These are phyloP conservation scores for Trichocomaceae sp. DNA, from an alignment of 2,329 filamentous ascomycete genomes.

Conservation along the genomic window DNA sequence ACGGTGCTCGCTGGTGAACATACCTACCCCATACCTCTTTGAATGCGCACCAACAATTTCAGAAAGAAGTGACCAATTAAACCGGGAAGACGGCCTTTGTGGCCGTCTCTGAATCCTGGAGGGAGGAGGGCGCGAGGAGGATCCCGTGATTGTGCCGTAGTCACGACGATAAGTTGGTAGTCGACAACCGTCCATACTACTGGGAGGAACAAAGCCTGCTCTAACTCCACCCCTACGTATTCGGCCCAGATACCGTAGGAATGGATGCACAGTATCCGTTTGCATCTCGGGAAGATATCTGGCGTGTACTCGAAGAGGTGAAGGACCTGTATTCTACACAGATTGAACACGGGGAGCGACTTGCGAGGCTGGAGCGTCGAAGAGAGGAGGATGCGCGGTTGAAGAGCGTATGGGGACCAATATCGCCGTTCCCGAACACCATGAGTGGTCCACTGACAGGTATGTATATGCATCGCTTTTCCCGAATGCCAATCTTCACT, in stretches of 20 bases:
- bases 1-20: not conserved
- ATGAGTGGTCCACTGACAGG: conserved; percentile 79
- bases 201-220: not conserved
- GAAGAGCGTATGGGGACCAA: conserved; percentile 81
- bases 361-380: conserved; percentile 55
- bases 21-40: not conserved
- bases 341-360: conserved; percentile 55
- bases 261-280: conserved; percentile 62
- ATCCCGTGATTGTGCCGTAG: conserved; percentile 5
- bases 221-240: no score
- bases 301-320: conserved; percentile 58
- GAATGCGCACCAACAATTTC: conserved; percentile 12
- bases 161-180: not conserved
- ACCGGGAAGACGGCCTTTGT: conserved; percentile 30
- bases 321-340: conserved; percentile 55
- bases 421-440: conserved; percentile 81
- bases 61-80: conserved; percentile 15
- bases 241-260: conserved; percentile 14
- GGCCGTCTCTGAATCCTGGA: conserved; percentile 29
- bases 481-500: not conserved
- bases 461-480: conserved; percentile 39
- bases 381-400: conserved; percentile 57
- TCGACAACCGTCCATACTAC: not conserved
- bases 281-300: conserved; percentile 58
- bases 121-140: conserved; percentile 24